phyloP scores from a whole-genome alignment of 129 eudicot genomes.

The Sambucus nigra region DNA sequence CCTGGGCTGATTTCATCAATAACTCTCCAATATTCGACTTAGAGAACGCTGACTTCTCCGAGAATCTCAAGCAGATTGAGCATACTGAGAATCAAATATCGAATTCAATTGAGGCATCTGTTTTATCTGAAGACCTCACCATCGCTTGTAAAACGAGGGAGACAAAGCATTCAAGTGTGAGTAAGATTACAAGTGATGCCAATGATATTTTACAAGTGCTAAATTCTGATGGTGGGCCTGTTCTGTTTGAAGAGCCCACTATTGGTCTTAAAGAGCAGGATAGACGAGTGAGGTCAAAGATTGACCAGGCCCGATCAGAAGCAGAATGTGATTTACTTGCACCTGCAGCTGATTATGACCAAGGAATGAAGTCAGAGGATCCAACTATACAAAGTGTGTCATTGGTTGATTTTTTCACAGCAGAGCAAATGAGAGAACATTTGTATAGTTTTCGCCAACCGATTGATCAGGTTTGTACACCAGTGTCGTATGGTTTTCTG shows the following conservation, averaged over 20 bases:
- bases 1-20: constrained; percentile 14
- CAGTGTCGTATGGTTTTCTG: not conserved
- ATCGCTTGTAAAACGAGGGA: constrained; percentile 7
- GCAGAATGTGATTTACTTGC: constrained; percentile 15
- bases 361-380: constrained; percentile 19
- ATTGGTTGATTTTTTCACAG: constrained; percentile 47
- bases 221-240: constrained; percentile 9
- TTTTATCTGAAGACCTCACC: constrained; percentile 16
- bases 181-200: constrained; percentile 12
- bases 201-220: constrained; percentile 4
- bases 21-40: constrained; percentile 7
- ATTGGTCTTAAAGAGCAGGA: constrained; percentile 14
- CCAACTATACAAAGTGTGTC: constrained; percentile 24
- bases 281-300: constrained; percentile 5
- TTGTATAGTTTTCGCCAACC: constrained; percentile 36
- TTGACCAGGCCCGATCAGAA: constrained; percentile 11
- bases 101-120: too few relatives aligned
- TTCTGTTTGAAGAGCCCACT: constrained; percentile 14
- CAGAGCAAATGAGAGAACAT: constrained; percentile 50
- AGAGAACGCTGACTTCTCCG: too few relatives aligned
- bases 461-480: constrained; percentile 31
- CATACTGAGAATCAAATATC: too few relatives aligned
- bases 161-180: constrained; percentile 7
- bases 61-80: too few relatives aligned
- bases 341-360: constrained; percentile 12